Evolutionary conservation across 108 stramenopile species (phyloP), one percentile per base, ranked within the genome.

Genomic region (Cyclostephanos tholiformis): DNA sequence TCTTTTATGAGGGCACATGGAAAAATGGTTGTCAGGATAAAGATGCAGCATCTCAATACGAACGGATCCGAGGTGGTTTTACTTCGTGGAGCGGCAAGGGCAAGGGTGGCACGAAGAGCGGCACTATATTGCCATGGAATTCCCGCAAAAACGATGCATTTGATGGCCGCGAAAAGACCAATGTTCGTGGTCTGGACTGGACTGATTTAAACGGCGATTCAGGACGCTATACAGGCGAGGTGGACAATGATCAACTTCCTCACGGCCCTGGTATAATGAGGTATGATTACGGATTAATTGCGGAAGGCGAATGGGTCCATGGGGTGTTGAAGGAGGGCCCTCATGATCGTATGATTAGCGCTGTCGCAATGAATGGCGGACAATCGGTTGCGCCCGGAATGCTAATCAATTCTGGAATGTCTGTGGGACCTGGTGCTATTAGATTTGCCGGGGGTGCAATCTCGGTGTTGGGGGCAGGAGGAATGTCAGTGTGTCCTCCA

Each of bases 301-400:
- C n/a, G n/a, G n/a, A n/a, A n/a, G n/a, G n/a, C n/a, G n/a, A n/a
- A n/a, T n/a, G n/a, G n/a, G n/a, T n/a, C n/a, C n/a, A n/a, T n/a
- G n/a, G n/a, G n/a, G n/a, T n/a, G n/a, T n/a, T n/a, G n/a, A n/a
- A n/a, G n/a, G n/a, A n/a, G n/a, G n/a, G n/a, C n/a, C n/a, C n/a
- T n/a, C n/a, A n/a, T n/a, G n/a, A n/a, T 82, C 84, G 87, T 69
- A 83, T 77, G 87, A 71, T 65, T 16, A 76, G 71, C 77, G 82
- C 43, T 25, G 75, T 67, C 20, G 67, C 75, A 43, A 61, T 67
- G 58, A 26, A 32, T 41, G 56, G 57, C 17, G 69, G 56, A 16
- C 30, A 57, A 27, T 52, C 69, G 39, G 43, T 58, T 25, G 69
- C 41, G 23, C 23, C 44, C 5, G 53, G 67, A 30, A 60, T 57